phyloP scores from a whole-genome alignment of 176 grass and related monocot species.

The Carex cristatella region DNA sequence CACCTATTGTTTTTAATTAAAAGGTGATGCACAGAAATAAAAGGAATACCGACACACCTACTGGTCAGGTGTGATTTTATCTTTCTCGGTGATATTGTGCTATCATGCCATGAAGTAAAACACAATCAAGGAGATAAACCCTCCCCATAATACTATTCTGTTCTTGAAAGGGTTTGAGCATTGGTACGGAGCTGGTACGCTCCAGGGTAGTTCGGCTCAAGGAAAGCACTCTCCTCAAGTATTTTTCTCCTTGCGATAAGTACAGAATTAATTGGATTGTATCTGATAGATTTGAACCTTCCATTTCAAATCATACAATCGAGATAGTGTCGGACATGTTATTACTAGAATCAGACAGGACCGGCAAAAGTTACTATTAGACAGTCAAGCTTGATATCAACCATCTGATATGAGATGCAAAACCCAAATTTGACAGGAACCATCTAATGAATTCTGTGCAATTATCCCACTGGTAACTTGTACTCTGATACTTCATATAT shows the following conservation, averaged over 20 bases:
- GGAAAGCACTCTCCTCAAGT: neutral
- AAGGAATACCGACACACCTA: neutral
- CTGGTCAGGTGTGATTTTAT: neutral
- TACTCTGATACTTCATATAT: too few species aligned
- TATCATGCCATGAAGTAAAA: neutral
- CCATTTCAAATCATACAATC: neutral
- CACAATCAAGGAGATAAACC: neutral
- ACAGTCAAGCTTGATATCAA: neutral
- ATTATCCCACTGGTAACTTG: too few species aligned
- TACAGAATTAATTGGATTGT: neutral
- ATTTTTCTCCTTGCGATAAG: neutral
- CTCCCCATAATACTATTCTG: neutral
- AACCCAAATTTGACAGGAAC: too few species aligned
- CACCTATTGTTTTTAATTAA: neutral
- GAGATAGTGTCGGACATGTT: neutral
- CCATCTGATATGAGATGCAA: neutral
- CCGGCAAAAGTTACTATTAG: too few species aligned
- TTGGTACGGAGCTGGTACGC: neutral
- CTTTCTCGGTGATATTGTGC: neutral
- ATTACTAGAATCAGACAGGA: too few species aligned
- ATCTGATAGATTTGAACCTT: neutral
- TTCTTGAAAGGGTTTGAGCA: neutral
- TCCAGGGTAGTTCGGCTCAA: neutral
- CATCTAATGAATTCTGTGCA: too few species aligned
- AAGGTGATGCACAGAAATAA: neutral